Evolutionary conservation across 768 basidiomycete genomes (phyloP), one percentile per base, ranked within the genome.

Genomic region (Leucosporidium yakuticum): DNA sequence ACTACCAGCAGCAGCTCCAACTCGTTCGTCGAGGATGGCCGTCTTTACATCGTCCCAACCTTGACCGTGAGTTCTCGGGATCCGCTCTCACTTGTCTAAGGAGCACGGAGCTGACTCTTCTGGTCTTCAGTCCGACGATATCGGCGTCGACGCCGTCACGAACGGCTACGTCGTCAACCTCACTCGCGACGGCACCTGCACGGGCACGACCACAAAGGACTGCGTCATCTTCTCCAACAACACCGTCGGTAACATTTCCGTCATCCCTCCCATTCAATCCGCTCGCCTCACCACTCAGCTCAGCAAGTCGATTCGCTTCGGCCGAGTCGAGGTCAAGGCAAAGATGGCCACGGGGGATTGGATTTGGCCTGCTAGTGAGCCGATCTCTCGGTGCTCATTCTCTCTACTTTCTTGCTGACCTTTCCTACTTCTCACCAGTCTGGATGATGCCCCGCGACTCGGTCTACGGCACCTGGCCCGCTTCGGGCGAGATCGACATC

Each of bases 61-160:
- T 82, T 93, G 59, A 93, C 90, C 92, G 93, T 76, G 87, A 90
- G 74, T 91, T 91, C 88, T 86, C 89, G 0, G 5, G 4, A 9
- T 1, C 86, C 85, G 9, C 73, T 80, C 12, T 85, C 78, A 90
- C 19, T 9, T 21, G 9, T 31, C 9, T 27, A 54, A 21, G 25
- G n/a, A n/a, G n/a, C n/a, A n/a, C n/a, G n/a, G n/a, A n/a, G n/a
- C n/a, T 6, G 14, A 4, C 17, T 44, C 15, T 5, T 1, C 9
- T 14, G 9, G 4, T 29, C n/a, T 17, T 3, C 55, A 57, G 39
- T 85, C 73, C 80, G 81, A 12, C 78, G 74, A 0, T 60, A 73
- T 32, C 59, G 64, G 64, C 36, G 5, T 31, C 23, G 59, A 39
- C 62, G 75, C 79, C 0, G 80, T 85, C 25, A 75, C 85, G 68